Evolutionary conservation across 2,329 filamentous ascomycete genomes (phyloP).

Genomic region (Hypoxylon sp.): DNA sequence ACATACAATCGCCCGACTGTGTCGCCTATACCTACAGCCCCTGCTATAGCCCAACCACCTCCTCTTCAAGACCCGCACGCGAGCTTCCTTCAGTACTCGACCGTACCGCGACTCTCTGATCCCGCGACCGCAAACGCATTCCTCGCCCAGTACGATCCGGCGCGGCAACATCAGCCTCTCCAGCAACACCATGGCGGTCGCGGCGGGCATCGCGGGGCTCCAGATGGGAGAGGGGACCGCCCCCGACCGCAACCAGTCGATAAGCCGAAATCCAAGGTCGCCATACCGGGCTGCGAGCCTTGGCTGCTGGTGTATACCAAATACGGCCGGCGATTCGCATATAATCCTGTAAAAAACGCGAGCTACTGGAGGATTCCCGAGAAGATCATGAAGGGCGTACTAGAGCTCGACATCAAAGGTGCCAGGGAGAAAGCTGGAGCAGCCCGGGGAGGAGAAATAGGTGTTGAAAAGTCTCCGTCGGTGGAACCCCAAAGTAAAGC

Average conservation of each 20-base stretch:
- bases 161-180: conserved; percentile 57
- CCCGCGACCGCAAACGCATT: conserved; percentile 73
- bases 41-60: conserved; percentile 21
- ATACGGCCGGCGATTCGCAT: conserved; percentile 88
- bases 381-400: conserved; percentile 83
- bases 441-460: conserved; percentile 40
- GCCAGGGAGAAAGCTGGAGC: conserved; percentile 70
- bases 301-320: conserved; percentile 97
- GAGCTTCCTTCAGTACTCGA: conserved; percentile 61
- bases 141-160: conserved; percentile 66
- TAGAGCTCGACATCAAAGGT: conserved; percentile 79
- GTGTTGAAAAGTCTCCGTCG: conserved; percentile 31
- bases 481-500: conserved; percentile 40
- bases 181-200: conserved; percentile 57
- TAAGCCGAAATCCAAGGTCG: conserved; percentile 82
- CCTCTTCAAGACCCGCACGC: conserved; percentile 51
- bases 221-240: conserved; percentile 70
- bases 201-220: conserved; percentile 63
- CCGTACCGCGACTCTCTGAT: conserved; percentile 64
- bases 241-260: conserved; percentile 80
- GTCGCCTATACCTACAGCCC: conserved; percentile 37
- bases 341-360: conserved; percentile 86
- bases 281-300: conserved; percentile 84
- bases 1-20: conserved; percentile 84
- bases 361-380: conserved; percentile 97